Evolutionary conservation across 139 green algal species (phyloP), one percentile per base, ranked within the genome.

Genomic region (Limnomonas spitsbergensis): DNA sequence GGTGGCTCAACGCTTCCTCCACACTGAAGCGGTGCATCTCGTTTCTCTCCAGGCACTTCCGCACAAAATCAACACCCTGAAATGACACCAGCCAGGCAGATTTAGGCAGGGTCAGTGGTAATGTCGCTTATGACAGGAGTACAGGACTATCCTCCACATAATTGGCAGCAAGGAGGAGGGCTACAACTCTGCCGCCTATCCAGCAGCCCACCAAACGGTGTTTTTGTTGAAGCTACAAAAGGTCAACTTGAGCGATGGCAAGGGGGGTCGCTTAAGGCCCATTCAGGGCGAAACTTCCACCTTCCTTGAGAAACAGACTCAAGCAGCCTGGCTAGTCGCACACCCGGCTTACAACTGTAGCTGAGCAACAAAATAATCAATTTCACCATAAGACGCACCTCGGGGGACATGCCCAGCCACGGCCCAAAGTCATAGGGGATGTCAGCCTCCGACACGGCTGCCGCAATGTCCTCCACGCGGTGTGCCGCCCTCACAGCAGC

Each of bases 1-100:
- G 78, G 77, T 91, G 87, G 24, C 38, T 29, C 3, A 91, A 67
- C 3, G 84, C 87, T 52, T 89, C 67, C 26, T 82, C 73, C 0
- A 88, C 76, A 0, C 82, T 84, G 32, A 91, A 37, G 7, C 87
- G 84, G 4, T 56, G 1, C 0, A 9, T 1, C 32, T 83, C 81
- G 74, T 87, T 70, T 31, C 84, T 78, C 20, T 67, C 69, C 0
- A 91, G 79, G 80, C 84, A 89, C 38, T 69, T 29, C 38, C 54
- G 70, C 29, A 88, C 54, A 39, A 88, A 87, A 38, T 86, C 76
- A 0, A 76, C 38, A 32, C 76, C 47, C 47, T 61, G 47, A 61
- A 14, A 20, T 29, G 47, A 29, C 14, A 61, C 14, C 14, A 61
- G 20, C 47, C 14, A 61, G 14, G 47, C 14, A 20, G 14, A 20